Base-by-base conservation (phyloP, 2,329 filamentous ascomycete species). In the Aspergillus tamarii region DNA sequence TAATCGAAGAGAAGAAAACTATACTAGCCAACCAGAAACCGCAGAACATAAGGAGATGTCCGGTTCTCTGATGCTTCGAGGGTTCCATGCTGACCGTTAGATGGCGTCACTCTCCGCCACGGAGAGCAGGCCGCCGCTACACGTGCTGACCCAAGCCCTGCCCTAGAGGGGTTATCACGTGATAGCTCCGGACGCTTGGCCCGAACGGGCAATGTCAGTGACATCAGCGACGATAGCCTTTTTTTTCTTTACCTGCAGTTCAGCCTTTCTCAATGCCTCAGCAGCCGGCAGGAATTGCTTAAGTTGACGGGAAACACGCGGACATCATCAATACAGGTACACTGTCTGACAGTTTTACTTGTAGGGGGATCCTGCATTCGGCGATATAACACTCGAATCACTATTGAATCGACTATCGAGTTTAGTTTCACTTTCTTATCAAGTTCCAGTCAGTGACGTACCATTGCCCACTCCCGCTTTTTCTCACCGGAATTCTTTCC, bases 401-500 rank as follows among this genome's bases (percentile, higher is more conserved):
- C 19, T 9, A 9, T 19, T 9, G 39, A n/a, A n/a, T n/a, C 39
- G 8, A 41, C 39, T 14, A 34, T 53, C 28, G 50, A 36, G n/a
- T 34, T 54, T 28, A 52, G 28, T 32, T 55, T 36, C 32, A 48
- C 12, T 26, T 26, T 26, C 52, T 55, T 55, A 55, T 55, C 52
- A 28, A 39, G 32, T 39, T 41, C 41, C 39, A 56, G 63, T 65
- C 61, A 60, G 68, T 69, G 67, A 71, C 68, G 69, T 69, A 67
- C 64, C 34, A 52, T 60, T 65, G 59, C 62, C 61, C 60, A 64
- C 63, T 63, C 66, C 64, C 64, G 71, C 72, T 77, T 78, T 78
- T 70, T 75, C 76, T 78, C 76, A 77, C 75, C 76, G 75, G 74
- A 75, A 76, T 67, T 61, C 56, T 45, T 60, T 46, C 62, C 30